phyloP scores from a whole-genome alignment of 2,329 filamentous ascomycete species.

The Calonectria pauciramosa region DNA sequence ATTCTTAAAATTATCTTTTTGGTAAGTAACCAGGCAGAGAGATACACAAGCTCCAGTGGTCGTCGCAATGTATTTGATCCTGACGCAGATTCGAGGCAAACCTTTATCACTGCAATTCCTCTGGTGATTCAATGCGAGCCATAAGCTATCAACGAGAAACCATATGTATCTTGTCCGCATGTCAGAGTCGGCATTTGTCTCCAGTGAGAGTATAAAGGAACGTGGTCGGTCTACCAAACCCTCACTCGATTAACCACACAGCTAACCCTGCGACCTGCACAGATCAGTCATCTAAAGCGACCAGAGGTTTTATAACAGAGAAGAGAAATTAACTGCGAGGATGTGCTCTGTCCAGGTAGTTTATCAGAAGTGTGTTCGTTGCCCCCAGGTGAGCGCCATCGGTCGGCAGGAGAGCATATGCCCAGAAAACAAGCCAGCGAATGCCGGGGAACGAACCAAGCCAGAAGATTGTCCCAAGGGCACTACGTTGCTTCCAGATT shows the following conservation, averaged over 20 bases:
- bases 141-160: background rate
- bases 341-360: slow-evolving; percentile 3
- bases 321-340: background rate
- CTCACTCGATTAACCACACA: too few species aligned
- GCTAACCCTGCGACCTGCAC: background rate
- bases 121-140: background rate
- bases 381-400: background rate
- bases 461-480: background rate
- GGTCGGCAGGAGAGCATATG: background rate
- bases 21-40: background rate
- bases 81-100: background rate
- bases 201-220: background rate
- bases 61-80: background rate
- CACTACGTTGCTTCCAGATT: background rate
- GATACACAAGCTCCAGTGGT: background rate
- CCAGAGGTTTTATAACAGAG: background rate
- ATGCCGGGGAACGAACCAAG: background rate
- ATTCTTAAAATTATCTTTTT: background rate
- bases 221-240: background rate
- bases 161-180: background rate
- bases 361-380: background rate
- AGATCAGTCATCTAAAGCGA: background rate
- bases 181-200: background rate
- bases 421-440: background rate
- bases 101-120: background rate